A percentile compares a stretch with the other conserved stretches of the same genome.
These are phyloP conservation scores for Aquilaria agallochum DNA, from an alignment of 441 rosid species.

Conservation along the genomic window DNA sequence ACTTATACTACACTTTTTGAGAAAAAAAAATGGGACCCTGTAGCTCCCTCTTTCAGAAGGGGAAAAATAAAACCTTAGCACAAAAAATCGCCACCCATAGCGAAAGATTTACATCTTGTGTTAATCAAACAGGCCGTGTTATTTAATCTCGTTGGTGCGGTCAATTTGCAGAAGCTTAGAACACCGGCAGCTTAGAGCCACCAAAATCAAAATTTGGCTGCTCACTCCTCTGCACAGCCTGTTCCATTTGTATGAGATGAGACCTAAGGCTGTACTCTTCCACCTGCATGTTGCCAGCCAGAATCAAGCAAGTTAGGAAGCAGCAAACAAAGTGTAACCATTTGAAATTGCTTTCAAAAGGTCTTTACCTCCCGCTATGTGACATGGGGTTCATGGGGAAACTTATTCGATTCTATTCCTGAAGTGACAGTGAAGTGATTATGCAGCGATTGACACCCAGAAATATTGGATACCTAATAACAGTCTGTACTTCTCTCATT, in stretches of 20 bases:
- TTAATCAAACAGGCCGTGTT: conserved; percentile 13
- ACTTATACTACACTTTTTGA: neutral
- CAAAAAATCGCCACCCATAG: neutral
- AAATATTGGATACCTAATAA: too few relatives aligned
- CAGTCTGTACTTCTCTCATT: too few relatives aligned
- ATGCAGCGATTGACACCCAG: too few relatives aligned
- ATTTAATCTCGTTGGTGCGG: conserved; percentile 16
- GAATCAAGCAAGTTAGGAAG: conserved; percentile 2
- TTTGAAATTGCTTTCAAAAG: too few relatives aligned
- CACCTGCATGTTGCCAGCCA: conserved; percentile 36
- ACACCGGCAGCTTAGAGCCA: conserved; percentile 21
- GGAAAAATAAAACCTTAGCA: neutral
- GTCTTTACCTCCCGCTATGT: too few relatives aligned
- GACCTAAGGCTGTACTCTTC: conserved; percentile 67
- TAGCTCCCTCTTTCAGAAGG: conserved; percentile 13
- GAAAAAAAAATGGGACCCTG: conserved; percentile 4
- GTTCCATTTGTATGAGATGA: conserved; percentile 61
- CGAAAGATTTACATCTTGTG: conserved; percentile 29
- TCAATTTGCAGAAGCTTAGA: conserved; percentile 25
- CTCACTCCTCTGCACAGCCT: conserved; percentile 24
- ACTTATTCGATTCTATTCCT: too few relatives aligned
- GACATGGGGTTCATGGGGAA: too few relatives aligned
- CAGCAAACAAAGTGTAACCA: too few relatives aligned
- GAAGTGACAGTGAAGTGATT: too few relatives aligned
- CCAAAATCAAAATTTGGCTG: conserved; percentile 17